A percentile compares a stretch with the other conserved stretches of the same genome.
Conservation (phyloP, 768 basidiomycete species). For the Psilocybe cubensis region DNA sequence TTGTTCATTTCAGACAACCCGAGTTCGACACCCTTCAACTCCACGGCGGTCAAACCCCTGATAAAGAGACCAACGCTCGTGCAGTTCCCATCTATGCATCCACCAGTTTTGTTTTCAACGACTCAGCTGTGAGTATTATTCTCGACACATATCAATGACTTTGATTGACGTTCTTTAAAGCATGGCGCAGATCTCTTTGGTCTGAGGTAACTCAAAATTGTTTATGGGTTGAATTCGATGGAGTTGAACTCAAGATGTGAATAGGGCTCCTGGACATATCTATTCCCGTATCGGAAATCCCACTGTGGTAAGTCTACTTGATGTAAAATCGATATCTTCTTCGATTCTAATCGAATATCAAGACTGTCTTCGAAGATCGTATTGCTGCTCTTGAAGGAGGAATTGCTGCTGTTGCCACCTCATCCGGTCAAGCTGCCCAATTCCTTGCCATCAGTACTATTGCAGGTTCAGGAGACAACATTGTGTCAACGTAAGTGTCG, state of each 20-base stretch:
- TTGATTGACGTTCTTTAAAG: conserved; percentile 30
- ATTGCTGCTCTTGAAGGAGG: conserved; percentile 85
- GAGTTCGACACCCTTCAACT: conserved; percentile 84
- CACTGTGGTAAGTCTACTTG: conserved; percentile 49
- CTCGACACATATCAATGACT: neutral
- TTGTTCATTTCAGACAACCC: conserved; percentile 43
- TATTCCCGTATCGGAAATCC: conserved; percentile 75
- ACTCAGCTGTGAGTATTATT: conserved; percentile 53
- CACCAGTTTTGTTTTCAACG: conserved; percentile 75
- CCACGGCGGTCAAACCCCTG: conserved; percentile 73
- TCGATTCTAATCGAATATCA: neutral
- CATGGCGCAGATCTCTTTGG: conserved; percentile 78
- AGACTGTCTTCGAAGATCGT: conserved; percentile 82
- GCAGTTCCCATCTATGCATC: conserved; percentile 80
- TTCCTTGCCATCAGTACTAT: conserved; percentile 70
- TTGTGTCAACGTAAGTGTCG: conserved; percentile 64
- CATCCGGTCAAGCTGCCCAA: conserved; percentile 80
- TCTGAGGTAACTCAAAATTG: conserved; percentile 40
- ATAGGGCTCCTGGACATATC: conserved; percentile 58
- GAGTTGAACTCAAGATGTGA: neutral
- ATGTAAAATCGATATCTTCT: neutral
- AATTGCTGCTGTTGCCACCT: conserved; percentile 70
- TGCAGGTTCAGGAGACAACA: conserved; percentile 73
- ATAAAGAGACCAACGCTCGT: conserved; percentile 69
- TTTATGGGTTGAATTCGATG: neutral